Conservation (phyloP, 1,284 basidiomycete species). For the Malassezia brasiliensis region DNA sequence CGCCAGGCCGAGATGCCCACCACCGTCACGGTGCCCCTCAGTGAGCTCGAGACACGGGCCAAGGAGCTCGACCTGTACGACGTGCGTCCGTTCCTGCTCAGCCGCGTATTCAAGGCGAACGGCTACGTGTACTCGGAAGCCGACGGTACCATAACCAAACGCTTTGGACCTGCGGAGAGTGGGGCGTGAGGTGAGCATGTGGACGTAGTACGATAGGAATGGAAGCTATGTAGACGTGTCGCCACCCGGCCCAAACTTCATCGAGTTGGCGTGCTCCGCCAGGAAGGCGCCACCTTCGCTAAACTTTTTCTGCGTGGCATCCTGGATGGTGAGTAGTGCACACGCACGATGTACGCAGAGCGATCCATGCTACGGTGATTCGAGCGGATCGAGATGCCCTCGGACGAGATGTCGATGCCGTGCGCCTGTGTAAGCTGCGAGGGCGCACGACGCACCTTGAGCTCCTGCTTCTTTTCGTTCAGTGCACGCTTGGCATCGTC, state of each 20-base stretch:
- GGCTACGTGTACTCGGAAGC: slow-evolving; percentile 59
- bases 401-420: slow-evolving; percentile 7
- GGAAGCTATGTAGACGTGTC: neutral
- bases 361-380: slow-evolving; percentile 5
- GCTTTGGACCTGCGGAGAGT: slow-evolving; percentile 20
- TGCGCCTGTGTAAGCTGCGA: slow-evolving; percentile 1
- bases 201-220: neutral
- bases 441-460: slow-evolving; percentile 3
- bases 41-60: slow-evolving; percentile 56
- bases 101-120: slow-evolving; percentile 75
- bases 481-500: slow-evolving; percentile 6
- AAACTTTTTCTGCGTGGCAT: slow-evolving; percentile 4
- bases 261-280: slow-evolving; percentile 1
- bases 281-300: slow-evolving; percentile 1
- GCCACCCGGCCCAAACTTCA: slow-evolving; percentile 1
- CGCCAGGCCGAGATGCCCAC: slow-evolving; percentile 15
- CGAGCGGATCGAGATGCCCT: slow-evolving; percentile 12
- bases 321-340: neutral
- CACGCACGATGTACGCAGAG: slow-evolving; percentile 6
- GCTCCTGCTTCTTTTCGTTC: neutral
- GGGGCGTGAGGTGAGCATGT: neutral
- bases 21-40: slow-evolving; percentile 33
- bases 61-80: slow-evolving; percentile 89
- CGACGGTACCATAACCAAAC: slow-evolving; percentile 36
- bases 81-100: slow-evolving; percentile 70